phyloP scores from a whole-genome alignment of 2,329 filamentous ascomycete species.

The Paraphaeosphaeria sporulosa region DNA sequence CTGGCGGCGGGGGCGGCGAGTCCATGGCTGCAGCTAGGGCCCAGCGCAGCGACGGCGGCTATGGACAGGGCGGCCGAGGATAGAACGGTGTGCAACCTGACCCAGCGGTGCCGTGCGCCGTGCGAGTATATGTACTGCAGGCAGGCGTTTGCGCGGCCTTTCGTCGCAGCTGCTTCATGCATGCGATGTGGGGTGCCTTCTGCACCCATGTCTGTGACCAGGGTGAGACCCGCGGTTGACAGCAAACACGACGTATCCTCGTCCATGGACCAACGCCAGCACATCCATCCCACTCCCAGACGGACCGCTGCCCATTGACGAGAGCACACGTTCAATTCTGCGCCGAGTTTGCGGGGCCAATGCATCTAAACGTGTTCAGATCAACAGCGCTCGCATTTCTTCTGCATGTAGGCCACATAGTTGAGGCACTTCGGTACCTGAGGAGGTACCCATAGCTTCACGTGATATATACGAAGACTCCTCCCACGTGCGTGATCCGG shows the following conservation, averaged over 20 bases:
- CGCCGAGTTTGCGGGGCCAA: not conserved
- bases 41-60: not conserved
- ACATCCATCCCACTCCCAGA: conserved; percentile 2
- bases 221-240: not conserved
- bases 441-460: not conserved
- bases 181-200: conserved; percentile 6
- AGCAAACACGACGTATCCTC: not conserved
- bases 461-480: not conserved
- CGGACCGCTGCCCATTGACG: conserved; percentile 2
- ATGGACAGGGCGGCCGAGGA: not conserved
- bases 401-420: too few relatives aligned
- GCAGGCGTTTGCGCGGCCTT: not conserved
- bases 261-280: not conserved
- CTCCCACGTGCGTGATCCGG: not conserved
- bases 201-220: conserved; percentile 1
- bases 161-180: conserved; percentile 11
- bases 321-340: conserved; percentile 3
- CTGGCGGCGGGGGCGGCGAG: conserved; percentile 4
- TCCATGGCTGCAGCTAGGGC: conserved; percentile 11
- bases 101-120: not conserved
- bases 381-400: not conserved
- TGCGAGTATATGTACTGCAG: not conserved
- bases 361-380: not conserved
- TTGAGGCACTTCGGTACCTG: too few relatives aligned
- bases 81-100: not conserved